Evolutionary conservation across 805 yeast species (phyloP), one percentile per base, ranked within the genome.

Genomic region (Kuraishia floccosa): DNA sequence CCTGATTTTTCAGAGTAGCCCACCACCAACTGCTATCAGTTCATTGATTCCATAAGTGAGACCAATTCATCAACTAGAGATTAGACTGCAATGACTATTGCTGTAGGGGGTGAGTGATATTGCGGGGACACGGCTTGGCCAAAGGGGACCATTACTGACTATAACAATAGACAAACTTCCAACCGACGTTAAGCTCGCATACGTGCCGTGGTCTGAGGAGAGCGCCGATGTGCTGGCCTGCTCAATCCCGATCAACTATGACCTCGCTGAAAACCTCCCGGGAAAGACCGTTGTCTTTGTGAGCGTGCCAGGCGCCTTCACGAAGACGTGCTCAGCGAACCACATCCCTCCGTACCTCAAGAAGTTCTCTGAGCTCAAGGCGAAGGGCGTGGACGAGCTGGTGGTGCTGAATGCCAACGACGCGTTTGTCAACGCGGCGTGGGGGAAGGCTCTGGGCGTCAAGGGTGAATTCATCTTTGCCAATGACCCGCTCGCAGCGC

Each of bases 361-460:
- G 6, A 49, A 52, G 24, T 31, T 47, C 18, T 43, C 40, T 5
- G 53, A 62, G 28, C 56, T 67, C 42, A 56, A 55, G 46, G 42
- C 46, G 12, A 56, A 53, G 33, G 66, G 66, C 20, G 54, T 55
- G 16, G 61, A 58, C 35, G 52, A 52, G 26, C 38, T 63, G 27
- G 33, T 59, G 13, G 56, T 61, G 12, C 45, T 78, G 35, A 65
- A 84, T 18, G 75, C 73, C 35, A 80, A 79, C 54, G 80, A 77
- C 43, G 78, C 87, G 12, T 77, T 78, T 46, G 86, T 80, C 32
- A 58, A 60, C 48, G 60, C 76, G 26, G 68, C 68, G 17, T 63
- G 69, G 69, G 66, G 60, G 30, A 62, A 62, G 41, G 66, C 67
- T 8, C 51, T 68, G 32, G 68, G 68, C 20, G 52, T 51, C 43